Conservation (phyloP, 2,329 filamentous ascomycete species). For the Teratosphaeria viscida region DNA sequence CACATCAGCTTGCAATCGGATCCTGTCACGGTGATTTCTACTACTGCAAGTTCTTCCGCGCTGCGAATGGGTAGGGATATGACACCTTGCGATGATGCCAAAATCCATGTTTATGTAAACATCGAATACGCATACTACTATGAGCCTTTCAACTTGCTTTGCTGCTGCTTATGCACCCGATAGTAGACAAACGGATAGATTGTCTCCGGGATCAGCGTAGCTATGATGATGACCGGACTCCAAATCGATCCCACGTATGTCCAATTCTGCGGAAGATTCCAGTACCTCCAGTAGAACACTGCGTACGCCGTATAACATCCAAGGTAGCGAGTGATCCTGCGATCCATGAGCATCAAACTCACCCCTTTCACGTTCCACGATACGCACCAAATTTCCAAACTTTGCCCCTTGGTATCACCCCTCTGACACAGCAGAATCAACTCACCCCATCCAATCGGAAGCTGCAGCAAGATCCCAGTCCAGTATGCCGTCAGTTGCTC, state of each 20-base stretch:
- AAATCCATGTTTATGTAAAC: not conserved
- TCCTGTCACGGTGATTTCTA: too few species aligned
- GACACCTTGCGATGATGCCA: not conserved
- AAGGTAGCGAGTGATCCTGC: slow-evolving; percentile 29
- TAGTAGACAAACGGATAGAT: slow-evolving; percentile 30
- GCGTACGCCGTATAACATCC: slow-evolving; percentile 30
- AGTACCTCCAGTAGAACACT: slow-evolving; percentile 31
- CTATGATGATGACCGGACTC: slow-evolving; percentile 26
- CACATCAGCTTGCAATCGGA: too few species aligned
- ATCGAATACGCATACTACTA: not conserved
- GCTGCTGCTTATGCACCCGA: slow-evolving; percentile 13
- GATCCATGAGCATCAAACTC: not conserved
- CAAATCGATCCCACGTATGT: slow-evolving; percentile 26
- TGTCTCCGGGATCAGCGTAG: slow-evolving; percentile 30
- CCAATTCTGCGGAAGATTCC: slow-evolving; percentile 31
- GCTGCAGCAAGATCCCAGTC: slow-evolving; percentile 28
- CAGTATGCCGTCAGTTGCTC: slow-evolving; percentile 32
- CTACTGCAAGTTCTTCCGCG: too few species aligned
- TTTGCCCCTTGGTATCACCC: slow-evolving; percentile 28
- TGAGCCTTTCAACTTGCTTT: not conserved
- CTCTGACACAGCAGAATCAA: slow-evolving; percentile 22
- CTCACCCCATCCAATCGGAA: slow-evolving; percentile 30
- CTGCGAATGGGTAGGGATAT: not conserved
- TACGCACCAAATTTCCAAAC: slow-evolving; percentile 30
- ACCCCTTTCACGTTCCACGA: not conserved